These are phyloP conservation scores for Hymenoscyphus linearis DNA, from an alignment of 2,329 filamentous ascomycete species.

Conservation along the genomic window DNA sequence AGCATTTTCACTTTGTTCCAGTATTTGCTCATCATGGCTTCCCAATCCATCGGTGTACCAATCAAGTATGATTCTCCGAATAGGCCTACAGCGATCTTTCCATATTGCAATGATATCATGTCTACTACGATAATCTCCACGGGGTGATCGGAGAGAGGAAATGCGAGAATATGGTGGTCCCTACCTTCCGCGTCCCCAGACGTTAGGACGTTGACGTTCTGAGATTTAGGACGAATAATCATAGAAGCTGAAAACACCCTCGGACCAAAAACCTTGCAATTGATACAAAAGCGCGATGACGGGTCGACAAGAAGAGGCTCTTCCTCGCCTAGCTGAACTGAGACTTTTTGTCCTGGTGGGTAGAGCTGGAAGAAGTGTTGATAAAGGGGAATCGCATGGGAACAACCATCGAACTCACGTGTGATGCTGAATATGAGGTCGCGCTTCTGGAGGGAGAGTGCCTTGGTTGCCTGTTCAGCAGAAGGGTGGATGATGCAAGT, in stretches of 20 bases:
- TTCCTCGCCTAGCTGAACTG: not conserved
- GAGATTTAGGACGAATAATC: too few species aligned
- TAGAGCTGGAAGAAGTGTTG: not conserved
- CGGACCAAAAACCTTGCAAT: too few species aligned
- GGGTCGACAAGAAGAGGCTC: not conserved
- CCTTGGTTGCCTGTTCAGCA: not conserved
- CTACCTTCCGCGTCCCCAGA: not conserved
- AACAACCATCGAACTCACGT: not conserved
- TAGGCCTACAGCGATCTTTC: not conserved
- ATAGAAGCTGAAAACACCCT: too few species aligned
- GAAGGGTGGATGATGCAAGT: not conserved
- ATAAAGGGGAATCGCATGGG: not conserved
- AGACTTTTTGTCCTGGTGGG: not conserved
- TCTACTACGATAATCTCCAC: not conserved
- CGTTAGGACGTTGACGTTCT: too few species aligned
- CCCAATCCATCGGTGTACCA: not conserved
- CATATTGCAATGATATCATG: not conserved
- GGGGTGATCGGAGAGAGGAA: not conserved
- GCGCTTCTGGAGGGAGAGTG: not conserved
- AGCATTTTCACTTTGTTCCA: not conserved
- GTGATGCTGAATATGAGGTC: not conserved
- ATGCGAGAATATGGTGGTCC: not conserved
- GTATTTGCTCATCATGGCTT: not conserved
- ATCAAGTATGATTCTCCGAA: not conserved
- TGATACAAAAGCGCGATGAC: too few species aligned